Conservation (phyloP, 139 green algal species). For the Edaphochlamys debaryana region DNA sequence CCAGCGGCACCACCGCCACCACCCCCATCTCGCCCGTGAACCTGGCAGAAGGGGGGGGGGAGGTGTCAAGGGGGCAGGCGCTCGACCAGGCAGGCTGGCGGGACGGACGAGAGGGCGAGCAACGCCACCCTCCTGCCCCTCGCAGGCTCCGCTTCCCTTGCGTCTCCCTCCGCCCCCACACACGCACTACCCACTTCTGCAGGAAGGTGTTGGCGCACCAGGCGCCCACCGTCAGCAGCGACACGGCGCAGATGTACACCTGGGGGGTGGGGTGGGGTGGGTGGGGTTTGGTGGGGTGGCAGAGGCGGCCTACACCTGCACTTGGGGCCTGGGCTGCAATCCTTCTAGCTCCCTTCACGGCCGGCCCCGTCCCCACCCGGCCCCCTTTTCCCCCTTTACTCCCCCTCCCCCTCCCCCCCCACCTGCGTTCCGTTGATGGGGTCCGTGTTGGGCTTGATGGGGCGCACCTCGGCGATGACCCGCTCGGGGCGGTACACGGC, state of each 20-base stretch:
- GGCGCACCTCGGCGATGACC: constrained; percentile 62
- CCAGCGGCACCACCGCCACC: constrained; percentile 76
- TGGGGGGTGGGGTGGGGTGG: constrained; percentile 27
- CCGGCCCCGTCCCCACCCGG: background rate
- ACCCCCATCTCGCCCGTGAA: constrained; percentile 79
- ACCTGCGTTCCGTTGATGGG: constrained; percentile 67
- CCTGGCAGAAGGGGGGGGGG: background rate
- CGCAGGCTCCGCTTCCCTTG: too few relatives aligned
- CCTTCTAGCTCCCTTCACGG: too few relatives aligned
- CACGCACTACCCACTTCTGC: constrained; percentile 36
- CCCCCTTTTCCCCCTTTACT: too few relatives aligned
- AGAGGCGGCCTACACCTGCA: too few relatives aligned
- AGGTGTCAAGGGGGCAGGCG: too few relatives aligned
- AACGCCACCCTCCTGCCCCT: background rate
- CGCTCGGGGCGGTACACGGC: constrained; percentile 57
- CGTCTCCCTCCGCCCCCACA: too few relatives aligned
- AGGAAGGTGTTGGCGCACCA: constrained; percentile 78
- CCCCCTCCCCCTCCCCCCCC: background rate
- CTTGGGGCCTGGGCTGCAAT: too few relatives aligned
- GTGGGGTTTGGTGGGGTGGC: too few relatives aligned
- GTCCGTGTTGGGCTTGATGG: constrained; percentile 70
- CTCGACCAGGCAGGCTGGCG: background rate
- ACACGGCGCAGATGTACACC: constrained; percentile 72
- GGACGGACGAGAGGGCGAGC: too few relatives aligned
- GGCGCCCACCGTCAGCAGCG: constrained; percentile 65